Evolutionary conservation across 345 rosid species (phyloP), one percentile per base, ranked within the genome.

Genomic region (Nephelium lappaceum): DNA sequence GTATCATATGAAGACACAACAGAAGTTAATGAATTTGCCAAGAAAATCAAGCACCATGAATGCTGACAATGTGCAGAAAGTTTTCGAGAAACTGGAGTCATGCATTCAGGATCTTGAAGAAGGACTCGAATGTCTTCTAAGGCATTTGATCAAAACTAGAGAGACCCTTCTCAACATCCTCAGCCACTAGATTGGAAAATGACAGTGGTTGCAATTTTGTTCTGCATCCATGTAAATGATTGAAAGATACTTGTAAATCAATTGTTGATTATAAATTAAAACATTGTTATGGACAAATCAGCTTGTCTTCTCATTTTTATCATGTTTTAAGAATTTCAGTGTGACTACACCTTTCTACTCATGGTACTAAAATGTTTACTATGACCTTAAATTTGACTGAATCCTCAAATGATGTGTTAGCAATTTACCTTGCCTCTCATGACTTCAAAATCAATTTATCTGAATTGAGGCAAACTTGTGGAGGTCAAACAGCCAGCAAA

Each of bases 161-260:
- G 78, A 72, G 23, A 31, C 75, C 58, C 49, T 79, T 27, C 82
- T 79, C 62, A 79, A 85, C 76, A 81, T 51, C 43, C 58, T 87
- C 79, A 82, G 75, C 79, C 68, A 74, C 15, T 84, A 70, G 78
- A 65, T 21, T 58, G 76, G 25, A 55, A 72, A 1, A 71, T 71
- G 25, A 71, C 1, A 31, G 45, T 31, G 75, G 27, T 55, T 57
- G 36, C 64, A n/a, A 38, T 72, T 72, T 72, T 57, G n/a, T 2
- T n/a, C n/a, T n/a, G n/a, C n/a, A n/a, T n/a, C n/a, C n/a, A n/a
- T n/a, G n/a, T n/a, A n/a, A n/a, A n/a, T n/a, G n/a, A n/a, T n/a
- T n/a, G n/a, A n/a, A n/a, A 51, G 25, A 25, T 25, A 27, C 24
- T 1, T 70, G 21, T 49, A 47, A 2, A 70, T 47, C 51, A 47